Base-by-base conservation (phyloP, 2,329 filamentous ascomycete species). In the Fusarium brevicatenulatum region DNA sequence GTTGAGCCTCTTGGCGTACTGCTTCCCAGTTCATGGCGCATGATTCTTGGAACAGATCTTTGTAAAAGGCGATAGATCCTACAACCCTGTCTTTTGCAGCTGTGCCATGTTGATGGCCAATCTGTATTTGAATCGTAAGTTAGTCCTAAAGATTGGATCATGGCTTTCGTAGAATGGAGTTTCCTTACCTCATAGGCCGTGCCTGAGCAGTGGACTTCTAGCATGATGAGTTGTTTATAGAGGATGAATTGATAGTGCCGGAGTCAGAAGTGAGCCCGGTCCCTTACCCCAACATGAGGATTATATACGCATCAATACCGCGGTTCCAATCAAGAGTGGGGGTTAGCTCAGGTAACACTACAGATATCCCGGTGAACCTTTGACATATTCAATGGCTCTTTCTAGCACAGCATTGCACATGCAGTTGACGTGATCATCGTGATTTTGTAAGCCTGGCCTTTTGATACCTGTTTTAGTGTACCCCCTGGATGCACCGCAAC, bases 31-130 rank as follows among this genome's bases (percentile, higher is more conserved):
- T 19, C 63, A 77, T 63, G 19, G 59, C 55, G n/a, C 74, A 75
- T 21, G 70, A 68, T 9, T 44, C 32, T 34, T 70, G 34, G 30
- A 77, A 76, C 7, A 75, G 40, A 2, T 28, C 37, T 28, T 37
- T 23, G 18, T 76, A 76, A 46, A 76, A 76, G 5, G 30, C 43
- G 2, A 77, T 34, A 7, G 74, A 76, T 0, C 74, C 72, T 2
- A 34, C 30, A 10, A 75, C 68, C 36, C 66, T 57, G 3, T 62
- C 58, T 18, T 61, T 63, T 13, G 70, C 73, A 21, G 10, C 23
- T 15, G 42, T 19, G 10, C 73, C 73, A 74, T 75, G 73, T 36
- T 72, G 52, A 43, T 65, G 23, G 19, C 73, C 73, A 7, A 76
- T 72, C 73, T 75, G 16, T 16, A 25, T 5, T 9, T 5, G 18